Base-by-base conservation (phyloP, 345 rosid genomes). In the Theobroma cacao region DNA sequence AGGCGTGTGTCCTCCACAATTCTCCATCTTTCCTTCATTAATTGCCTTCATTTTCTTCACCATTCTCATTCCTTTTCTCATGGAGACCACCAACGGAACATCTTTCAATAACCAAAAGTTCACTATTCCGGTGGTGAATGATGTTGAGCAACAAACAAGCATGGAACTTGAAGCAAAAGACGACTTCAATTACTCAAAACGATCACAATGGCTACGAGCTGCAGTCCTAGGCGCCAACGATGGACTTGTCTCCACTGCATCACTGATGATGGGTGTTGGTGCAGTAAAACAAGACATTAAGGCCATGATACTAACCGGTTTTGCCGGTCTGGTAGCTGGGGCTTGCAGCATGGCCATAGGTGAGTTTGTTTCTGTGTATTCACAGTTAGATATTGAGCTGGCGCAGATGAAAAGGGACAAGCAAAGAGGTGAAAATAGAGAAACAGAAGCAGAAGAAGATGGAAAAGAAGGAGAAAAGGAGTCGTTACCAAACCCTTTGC, bases 301-400 rank as follows among this genome's bases (percentile, higher is more conserved):
- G 53, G 91, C 75, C 18, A 95, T 95, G 98, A 89, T 95, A 34
- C 88, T 95, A 36, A 86, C 95, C 0, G 98, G 98, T 15, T 93
- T 95, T 58, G 98, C 98, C 0, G 98, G 98, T 3, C 78, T 93
- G 20, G 93, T 95, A 0, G 98, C 98, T 1, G 98, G 98, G 1
- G 98, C 98, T 20, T 95, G 98, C 61, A 95, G 98, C 86, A 95
- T 95, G 98, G 97, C 98, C 13, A 93, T 95, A 1, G 98, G 98
- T 20, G 98, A 95, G 80, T 93, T 88, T 12, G 98, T 95, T 38
- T 95, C 98, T 0, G 98, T 95, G 24, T 88, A 93, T 79, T 89
- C 98, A 15, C 98, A 95, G 48, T 72, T 91, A 12, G 98, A 95
- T 63, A 89, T 93, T 3, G 94, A 95, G 82, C 15, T 93, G 22